phyloP scores from a whole-genome alignment of 768 basidiomycete species.

The Leccinellum rugosiceps region DNA sequence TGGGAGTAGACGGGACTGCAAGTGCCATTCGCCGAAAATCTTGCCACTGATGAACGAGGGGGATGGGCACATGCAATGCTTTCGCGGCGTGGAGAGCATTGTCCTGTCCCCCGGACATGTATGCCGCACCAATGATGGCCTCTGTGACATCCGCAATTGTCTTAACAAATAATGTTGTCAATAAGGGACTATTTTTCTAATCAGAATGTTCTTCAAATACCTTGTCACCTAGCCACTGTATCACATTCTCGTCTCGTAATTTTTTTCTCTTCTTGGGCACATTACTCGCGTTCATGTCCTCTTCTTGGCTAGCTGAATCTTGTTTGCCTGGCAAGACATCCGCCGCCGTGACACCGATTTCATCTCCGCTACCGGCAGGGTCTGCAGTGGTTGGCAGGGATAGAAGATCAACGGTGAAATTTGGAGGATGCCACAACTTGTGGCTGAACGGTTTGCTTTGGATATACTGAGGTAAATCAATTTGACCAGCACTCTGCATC shows the following conservation, averaged over 20 bases:
- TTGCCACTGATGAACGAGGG: constrained; percentile 62
- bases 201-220: constrained; percentile 32
- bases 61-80: constrained; percentile 62
- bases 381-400: constrained; percentile 12
- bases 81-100: constrained; percentile 62
- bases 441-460: constrained; percentile 67
- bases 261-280: constrained; percentile 38
- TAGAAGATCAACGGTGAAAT: constrained; percentile 32
- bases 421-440: constrained; percentile 63
- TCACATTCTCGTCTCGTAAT: constrained; percentile 39
- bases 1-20: constrained; percentile 41
- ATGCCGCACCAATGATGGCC: constrained; percentile 82
- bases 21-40: constrained; percentile 56
- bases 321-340: constrained; percentile 8
- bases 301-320: constrained; percentile 13
- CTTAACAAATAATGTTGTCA: constrained; percentile 37
- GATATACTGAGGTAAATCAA: constrained; percentile 69
- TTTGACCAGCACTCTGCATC: constrained; percentile 48
- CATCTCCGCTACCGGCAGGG: constrained; percentile 32
- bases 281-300: constrained; percentile 3
- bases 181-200: background rate
- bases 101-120: constrained; percentile 68
- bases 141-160: constrained; percentile 82
- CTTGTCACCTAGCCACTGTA: constrained; percentile 75
- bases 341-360: constrained; percentile 14